Evolutionary conservation across 2,329 filamentous ascomycete genomes (phyloP), one percentile per base, ranked within the genome.

Genomic region (Fusarium napiforme): DNA sequence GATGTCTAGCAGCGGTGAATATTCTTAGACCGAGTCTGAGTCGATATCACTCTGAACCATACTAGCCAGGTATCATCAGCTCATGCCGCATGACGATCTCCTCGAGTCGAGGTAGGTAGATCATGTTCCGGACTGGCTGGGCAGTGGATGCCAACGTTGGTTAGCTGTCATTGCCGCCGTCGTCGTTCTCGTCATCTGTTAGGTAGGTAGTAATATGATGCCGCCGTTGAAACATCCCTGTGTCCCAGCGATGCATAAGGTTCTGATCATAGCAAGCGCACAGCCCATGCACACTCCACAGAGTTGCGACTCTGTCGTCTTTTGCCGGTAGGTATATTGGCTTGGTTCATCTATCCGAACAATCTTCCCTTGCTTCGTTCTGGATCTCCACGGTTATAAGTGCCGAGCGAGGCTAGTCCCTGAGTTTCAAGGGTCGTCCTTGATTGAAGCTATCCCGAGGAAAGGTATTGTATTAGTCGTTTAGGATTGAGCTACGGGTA

Each of bases 231-330:
- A 53, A 68, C 50, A 56, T 59, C 60, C 69, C 65, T 68, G 64
- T 60, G 60, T 60, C 60, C 60, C 60, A 63, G 60, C 42, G 65
- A 64, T 58, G 50, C 42, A 70, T 55, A 71, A 64, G 62, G 71
- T 73, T 73, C 70, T 73, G 66, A 61, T 73, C 40, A 28, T 28
- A 28, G 28, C 28, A 28, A 28, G 28, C 28, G 28, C 28, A 71
- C 66, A 71, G 58, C 70, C 57, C 70, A 53, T 59, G 19, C 37
- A 32, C 66, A 46, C 70, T 71, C 70, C 71, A 60, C 66, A 67
- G 47, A 32, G 58, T 43, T 71, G 64, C 55, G 42, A 69, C 60
- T 60, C 60, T 58, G 23, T 36, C 10, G n/a, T 45, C 26, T 30
- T 46, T 47, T 55, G 62, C 59, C 67, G 57, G 49, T 46, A 36